Conservation (phyloP, 2,329 filamentous ascomycete species). For the Akanthomyces lecanii region DNA sequence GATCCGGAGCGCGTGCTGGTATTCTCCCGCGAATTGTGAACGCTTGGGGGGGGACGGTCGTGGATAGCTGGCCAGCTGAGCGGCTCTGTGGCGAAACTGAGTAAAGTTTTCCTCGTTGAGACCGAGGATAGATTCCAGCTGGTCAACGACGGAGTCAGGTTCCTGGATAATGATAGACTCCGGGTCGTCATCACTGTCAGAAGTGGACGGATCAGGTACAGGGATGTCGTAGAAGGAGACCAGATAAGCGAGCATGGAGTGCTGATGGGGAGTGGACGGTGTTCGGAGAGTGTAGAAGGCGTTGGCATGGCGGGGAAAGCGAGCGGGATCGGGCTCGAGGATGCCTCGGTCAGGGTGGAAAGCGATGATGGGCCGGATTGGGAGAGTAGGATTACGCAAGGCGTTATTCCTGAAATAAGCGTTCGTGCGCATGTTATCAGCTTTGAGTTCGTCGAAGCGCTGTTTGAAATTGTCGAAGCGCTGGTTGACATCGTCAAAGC, state of each 20-base stretch:
- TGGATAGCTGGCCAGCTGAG: background rate
- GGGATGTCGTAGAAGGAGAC: background rate
- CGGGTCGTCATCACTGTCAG: background rate
- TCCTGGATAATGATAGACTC: background rate
- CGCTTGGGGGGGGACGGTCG: background rate
- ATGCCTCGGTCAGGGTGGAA: background rate
- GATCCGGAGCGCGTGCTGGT: background rate
- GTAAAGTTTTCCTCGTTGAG: background rate
- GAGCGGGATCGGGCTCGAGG: background rate
- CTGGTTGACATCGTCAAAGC: background rate
- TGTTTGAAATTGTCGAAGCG: too few relatives aligned
- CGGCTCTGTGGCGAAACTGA: background rate
- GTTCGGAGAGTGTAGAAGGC: background rate
- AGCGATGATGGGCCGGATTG: background rate
- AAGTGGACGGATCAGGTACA: background rate
- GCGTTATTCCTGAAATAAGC: background rate
- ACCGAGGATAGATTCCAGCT: background rate
- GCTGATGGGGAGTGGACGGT: background rate
- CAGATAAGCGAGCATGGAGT: background rate
- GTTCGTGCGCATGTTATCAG: background rate
- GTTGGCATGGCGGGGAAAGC: background rate
- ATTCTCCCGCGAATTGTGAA: background rate
- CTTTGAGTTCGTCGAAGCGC: background rate
- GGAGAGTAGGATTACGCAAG: background rate
- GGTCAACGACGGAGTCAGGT: background rate